Evolutionary conservation across 176 grass and related monocot genomes (phyloP), one percentile per base, ranked within the genome.

Genomic region (Olyra latifolia): DNA sequence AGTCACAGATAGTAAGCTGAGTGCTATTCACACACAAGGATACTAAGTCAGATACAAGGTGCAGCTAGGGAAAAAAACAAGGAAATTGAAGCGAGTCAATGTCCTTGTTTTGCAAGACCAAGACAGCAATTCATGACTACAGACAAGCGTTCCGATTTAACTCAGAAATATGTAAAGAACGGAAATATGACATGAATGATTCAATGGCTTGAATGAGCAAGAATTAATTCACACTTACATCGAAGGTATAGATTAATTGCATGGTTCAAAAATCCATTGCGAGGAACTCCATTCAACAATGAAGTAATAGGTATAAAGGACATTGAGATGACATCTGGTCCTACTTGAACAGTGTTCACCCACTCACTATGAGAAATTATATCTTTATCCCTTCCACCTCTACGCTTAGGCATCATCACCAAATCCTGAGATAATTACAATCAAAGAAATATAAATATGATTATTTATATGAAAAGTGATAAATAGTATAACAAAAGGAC

Each of bases 301-400:
- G 95, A 98, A 78, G 95, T 95, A 80, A 98, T 98, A 63, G 95
- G 95, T 73, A 98, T 77, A 87, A 98, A 98, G 54, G 95, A 93
- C 95, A 98, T 93, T 47, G 86, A 95, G 43, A 95, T 95, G 70
- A 91, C 90, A 91, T 95, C 90, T 44, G 95, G 95, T 76, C 91
- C 78, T 73, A 59, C 43, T 71, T 94, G 95, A 80, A 98, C 81
- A 66, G 78, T 95, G 80, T 79, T 86, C 64, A 98, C 55, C 95
- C 95, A 98, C 77, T 98, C 90, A 39, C 53, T 71, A 45, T 98
- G 95, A 80, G 90, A 81, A 71, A 95, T 62, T 38, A 72, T 87
- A 48, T 85, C 85, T 86, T 55, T 91, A 83, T 95, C 90, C 86
- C 65, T 98, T 50, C 95, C 95, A 80, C 95, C 95, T 95, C 95